Evolutionary conservation across 2,329 filamentous ascomycete species (phyloP), one percentile per base, ranked within the genome.

Genomic region (Fusarium metavorans): DNA sequence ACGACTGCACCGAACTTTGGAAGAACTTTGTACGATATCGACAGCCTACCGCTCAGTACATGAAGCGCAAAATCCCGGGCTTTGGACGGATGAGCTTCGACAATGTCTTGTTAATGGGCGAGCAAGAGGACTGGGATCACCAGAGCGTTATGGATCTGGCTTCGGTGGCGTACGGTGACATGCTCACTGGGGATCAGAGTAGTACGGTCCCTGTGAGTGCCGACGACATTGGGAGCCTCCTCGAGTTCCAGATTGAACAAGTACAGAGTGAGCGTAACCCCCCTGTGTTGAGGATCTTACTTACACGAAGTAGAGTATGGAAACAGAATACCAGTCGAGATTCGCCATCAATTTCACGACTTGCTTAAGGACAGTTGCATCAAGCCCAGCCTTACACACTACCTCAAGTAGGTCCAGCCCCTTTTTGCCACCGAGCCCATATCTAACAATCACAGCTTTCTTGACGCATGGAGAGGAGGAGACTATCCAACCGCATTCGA

Each of bases 401-500:
- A 97, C 77, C 87, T 97, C 10, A 91, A 88, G 89, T 94, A 72
- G 35, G 73, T 18, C 7, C 23, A 11, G 13, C 9, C 7, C 23
- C 3, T 9, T 16, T 8, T 4, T 10, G 27, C 68, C 20, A 4
- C 6, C 25, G 6, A 8, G 32, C 11, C 6, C 43, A 8, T 35
- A 25, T 25, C 73, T 81, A 43, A 80, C 16, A 16, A 45, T 16
- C 23, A 34, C 76, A 94, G 92, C 76, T 98, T 97, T 80, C 91
- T 98, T 16, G 95, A 99, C 81, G 91, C 95, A 1, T 98, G 95
- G 96, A 91, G 93, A 81, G 92, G 95, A 5, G 96, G 96, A 6
- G 95, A 98, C 82, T 97, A 96, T 79, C 92, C 94, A 14, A 94
- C 94, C 1, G 93, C 97, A 0, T 97, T 98, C 80, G 96, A 99